A percentile compares a stretch with the other conserved stretches of the same genome.
Conservation (phyloP, 805 yeast genomes). For the Lipomyces lipofer region DNA sequence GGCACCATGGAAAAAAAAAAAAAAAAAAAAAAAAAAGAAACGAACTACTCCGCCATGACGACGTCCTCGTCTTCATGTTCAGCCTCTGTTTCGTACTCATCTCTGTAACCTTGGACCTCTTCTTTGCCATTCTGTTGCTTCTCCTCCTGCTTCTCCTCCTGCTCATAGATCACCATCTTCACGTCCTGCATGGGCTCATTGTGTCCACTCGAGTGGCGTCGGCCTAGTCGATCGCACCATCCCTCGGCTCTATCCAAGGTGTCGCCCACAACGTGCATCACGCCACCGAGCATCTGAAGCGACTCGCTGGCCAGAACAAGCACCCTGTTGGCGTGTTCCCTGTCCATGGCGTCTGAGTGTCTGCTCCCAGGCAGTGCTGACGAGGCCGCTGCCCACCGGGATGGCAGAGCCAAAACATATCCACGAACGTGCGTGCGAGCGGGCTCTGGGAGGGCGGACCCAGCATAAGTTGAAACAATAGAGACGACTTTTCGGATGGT, state of each 20-base stretch:
- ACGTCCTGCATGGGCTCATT: not conserved
- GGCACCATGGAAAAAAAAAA: too few relatives aligned
- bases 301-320: slow-evolving; percentile 86
- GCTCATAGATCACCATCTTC: not conserved
- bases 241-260: slow-evolving; percentile 81
- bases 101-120: too few relatives aligned
- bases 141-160: not conserved
- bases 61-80: too few relatives aligned
- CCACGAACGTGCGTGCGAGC: slow-evolving; percentile 80
- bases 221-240: slow-evolving; percentile 55
- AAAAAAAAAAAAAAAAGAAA: too few relatives aligned
- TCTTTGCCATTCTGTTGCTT: slow-evolving; percentile 1
- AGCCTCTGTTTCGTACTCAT: too few relatives aligned
- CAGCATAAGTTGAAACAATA: slow-evolving; percentile 81
- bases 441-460: slow-evolving; percentile 71
- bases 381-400: slow-evolving; percentile 59
- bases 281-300: slow-evolving; percentile 78
- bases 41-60: too few relatives aligned
- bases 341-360: slow-evolving; percentile 21
- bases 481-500: slow-evolving; percentile 88
- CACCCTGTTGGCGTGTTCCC: slow-evolving; percentile 62
- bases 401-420: slow-evolving; percentile 72
- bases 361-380: slow-evolving; percentile 30
- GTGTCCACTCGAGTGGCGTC: slow-evolving; percentile 3
- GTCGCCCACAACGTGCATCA: slow-evolving; percentile 81